These are phyloP conservation scores for Silene noctiflora DNA, from an alignment of 179 eudicot genomes.

Conservation along the genomic window DNA sequence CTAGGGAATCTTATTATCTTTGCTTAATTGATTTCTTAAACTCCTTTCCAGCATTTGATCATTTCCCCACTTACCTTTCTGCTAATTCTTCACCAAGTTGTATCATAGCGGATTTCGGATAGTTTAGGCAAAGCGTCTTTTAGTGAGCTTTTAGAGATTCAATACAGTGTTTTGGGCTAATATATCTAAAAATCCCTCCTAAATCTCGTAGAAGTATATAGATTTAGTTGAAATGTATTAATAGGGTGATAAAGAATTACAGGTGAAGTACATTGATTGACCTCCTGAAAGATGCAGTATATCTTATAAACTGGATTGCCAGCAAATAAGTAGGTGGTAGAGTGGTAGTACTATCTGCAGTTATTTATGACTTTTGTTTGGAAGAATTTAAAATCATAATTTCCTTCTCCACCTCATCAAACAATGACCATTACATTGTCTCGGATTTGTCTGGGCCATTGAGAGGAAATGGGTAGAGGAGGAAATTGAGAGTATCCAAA, in stretches of 20 bases:
- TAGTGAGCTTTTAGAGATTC: neutral
- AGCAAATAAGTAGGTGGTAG: constrained; percentile 1
- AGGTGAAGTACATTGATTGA: neutral
- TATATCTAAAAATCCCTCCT: no score
- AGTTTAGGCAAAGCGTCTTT: neutral
- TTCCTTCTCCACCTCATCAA: no score
- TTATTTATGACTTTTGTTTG: neutral
- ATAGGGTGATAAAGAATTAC: neutral
- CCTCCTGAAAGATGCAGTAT: neutral
- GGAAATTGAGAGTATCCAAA: no score
- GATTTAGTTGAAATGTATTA: neutral
- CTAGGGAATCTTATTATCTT: constrained; percentile 20
- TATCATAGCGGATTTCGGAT: neutral
- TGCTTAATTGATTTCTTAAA: neutral
- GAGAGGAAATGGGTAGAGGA: no score
- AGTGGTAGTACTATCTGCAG: neutral
- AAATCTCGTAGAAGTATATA: no score
- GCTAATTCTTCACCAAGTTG: neutral
- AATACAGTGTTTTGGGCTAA: no score
- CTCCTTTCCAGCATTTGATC: constrained; percentile 14
- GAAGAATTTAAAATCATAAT: no score
- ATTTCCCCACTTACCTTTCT: neutral
- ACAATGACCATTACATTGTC: no score
- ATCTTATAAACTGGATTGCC: neutral
- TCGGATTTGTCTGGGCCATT: no score